Evolutionary conservation across 805 yeast species (phyloP).

Genomic region (Teunomyces cretensis): DNA sequence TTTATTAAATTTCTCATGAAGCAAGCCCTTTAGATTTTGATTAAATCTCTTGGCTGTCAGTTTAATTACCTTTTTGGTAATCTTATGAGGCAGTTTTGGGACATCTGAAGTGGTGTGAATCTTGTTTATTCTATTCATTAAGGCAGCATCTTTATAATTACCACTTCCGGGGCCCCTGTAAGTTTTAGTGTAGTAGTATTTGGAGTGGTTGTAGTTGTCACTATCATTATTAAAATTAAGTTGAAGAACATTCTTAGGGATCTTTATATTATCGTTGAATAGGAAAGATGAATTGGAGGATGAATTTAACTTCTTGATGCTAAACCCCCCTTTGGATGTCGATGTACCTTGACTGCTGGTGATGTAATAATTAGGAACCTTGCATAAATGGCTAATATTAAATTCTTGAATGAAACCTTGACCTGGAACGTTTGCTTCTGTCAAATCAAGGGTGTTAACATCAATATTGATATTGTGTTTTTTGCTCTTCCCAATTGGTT

Average conservation of each 20-base stretch:
- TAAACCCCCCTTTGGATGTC: slow-evolving; percentile 1
- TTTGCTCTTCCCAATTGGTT: slow-evolving; percentile 30
- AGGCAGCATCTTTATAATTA: slow-evolving; percentile 44
- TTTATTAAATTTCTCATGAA: slow-evolving; percentile 33
- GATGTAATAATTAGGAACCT: slow-evolving; percentile 42
- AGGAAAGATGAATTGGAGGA: slow-evolving; percentile 20
- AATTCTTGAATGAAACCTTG: slow-evolving; percentile 45
- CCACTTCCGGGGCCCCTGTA: slow-evolving; percentile 48
- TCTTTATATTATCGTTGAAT: slow-evolving; percentile 25
- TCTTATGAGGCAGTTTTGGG: slow-evolving; percentile 17
- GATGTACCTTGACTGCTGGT: slow-evolving; percentile 26
- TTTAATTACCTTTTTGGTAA: slow-evolving; percentile 16
- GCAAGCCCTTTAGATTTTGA: slow-evolving; percentile 36
- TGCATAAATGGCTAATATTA: slow-evolving; percentile 39
- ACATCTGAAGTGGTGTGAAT: slow-evolving; percentile 25
- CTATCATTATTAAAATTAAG: slow-evolving; percentile 35
- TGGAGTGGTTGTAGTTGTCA: slow-evolving; percentile 34
- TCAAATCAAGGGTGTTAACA: slow-evolving; percentile 40
- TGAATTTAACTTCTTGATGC: slow-evolving; percentile 15
- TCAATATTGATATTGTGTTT: slow-evolving; percentile 34
- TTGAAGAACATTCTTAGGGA: slow-evolving; percentile 36
- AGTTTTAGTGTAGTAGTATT: slow-evolving; percentile 39
- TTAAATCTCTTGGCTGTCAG: slow-evolving; percentile 15
- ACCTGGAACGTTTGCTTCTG: slow-evolving; percentile 42
- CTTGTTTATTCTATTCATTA: slow-evolving; percentile 39